Base-by-base conservation (phyloP, 1,284 basidiomycete genomes). In the Gymnopus androsaceus region DNA sequence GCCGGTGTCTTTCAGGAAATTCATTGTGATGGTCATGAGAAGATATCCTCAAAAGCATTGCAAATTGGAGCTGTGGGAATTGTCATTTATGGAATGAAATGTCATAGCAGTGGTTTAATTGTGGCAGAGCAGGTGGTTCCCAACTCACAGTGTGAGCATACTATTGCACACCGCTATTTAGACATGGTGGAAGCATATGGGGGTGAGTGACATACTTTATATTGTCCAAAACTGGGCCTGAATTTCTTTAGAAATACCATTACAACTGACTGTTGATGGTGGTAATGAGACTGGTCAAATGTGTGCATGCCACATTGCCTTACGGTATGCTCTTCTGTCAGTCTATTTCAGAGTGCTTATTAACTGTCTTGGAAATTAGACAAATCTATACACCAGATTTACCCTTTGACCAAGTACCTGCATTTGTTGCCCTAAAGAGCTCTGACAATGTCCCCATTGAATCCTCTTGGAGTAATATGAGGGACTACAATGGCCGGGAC, bases 361-460 rank as follows among this genome's bases (percentile, higher is more conserved):
- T 17, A 37, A 34, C 5, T 42, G 42, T 15, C 9, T 40, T 19
- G 7, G 14, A 11, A 31, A 19, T 7, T 23, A 56, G 55, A 21
- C 23, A 50, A 14, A 23, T 37, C 5, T 56, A 51, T 40, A 55
- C 56, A 2, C 57, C 58, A 0, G 53, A 59, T 19, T 19, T 30
- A 14, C 4, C 23, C n/a, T n/a, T 57, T 17, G 42, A 57, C 19
- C 12, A 38, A 1, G 33, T 52, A n/a, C 53, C 59, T 0, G 17
- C 50, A 0, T 34, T 54, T n/a, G 44, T 57, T 1, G 57, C 57
- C 2, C 34, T 63, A 3, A 54, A 53, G 15, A 61, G 62, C 33
- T 27, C 41, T n/a, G 33, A 58, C 33, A 63, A 63, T 36, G 56
- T 63, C 27, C 46, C 48, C 0, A 59, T 57, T 14, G 60, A 63